Percentiles rank a stretch among this genome's conserved stretches.
Evolutionary conservation across 2,329 filamentous ascomycete genomes (phyloP).

Genomic region (Microthyrium microscopicum): DNA sequence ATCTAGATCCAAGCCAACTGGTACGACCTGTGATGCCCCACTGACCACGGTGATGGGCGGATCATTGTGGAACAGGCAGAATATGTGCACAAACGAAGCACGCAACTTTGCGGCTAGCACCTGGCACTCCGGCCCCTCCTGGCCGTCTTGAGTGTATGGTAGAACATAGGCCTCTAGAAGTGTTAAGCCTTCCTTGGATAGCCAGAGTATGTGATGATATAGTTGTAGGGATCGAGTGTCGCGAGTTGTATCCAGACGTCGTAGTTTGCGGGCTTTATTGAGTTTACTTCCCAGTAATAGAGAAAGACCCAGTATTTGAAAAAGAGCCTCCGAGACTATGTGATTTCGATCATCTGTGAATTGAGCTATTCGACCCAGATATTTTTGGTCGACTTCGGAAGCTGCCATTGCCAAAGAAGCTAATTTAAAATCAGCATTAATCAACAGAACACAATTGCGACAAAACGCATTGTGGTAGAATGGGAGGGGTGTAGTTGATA

Average conservation of each 20-base stretch:
- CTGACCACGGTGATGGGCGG: slow-evolving; percentile 42
- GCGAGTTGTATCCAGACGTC: slow-evolving; percentile 62
- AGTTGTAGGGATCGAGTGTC: slow-evolving; percentile 67
- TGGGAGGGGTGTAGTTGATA: no score
- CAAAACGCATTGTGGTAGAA: no score
- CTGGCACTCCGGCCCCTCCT: slow-evolving; percentile 62
- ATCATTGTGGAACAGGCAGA: slow-evolving; percentile 88
- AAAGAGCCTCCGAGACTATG: slow-evolving; percentile 65
- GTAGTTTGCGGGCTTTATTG: slow-evolving; percentile 64
- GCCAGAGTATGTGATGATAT: slow-evolving; percentile 87
- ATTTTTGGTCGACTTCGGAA: slow-evolving; percentile 94
- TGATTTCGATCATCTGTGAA: slow-evolving; percentile 62
- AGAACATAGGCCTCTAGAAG: slow-evolving; percentile 77
- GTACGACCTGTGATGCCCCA: slow-evolving; percentile 2
- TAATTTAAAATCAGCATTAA: no score
- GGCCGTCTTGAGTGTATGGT: slow-evolving; percentile 51
- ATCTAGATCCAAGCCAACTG: slow-evolving; percentile 2
- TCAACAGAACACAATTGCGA: no score
- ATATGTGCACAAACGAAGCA: slow-evolving; percentile 91
- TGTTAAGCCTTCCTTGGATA: slow-evolving; percentile 75
- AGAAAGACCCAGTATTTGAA: slow-evolving; percentile 80
- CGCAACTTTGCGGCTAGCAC: slow-evolving; percentile 83
- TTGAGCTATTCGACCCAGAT: slow-evolving; percentile 75
- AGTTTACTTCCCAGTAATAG: slow-evolving; percentile 75
- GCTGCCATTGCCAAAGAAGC: slow-evolving; percentile 77